Evolutionary conservation across 139 green algal genomes (phyloP).

Genomic region (Coelastrella sp.): DNA sequence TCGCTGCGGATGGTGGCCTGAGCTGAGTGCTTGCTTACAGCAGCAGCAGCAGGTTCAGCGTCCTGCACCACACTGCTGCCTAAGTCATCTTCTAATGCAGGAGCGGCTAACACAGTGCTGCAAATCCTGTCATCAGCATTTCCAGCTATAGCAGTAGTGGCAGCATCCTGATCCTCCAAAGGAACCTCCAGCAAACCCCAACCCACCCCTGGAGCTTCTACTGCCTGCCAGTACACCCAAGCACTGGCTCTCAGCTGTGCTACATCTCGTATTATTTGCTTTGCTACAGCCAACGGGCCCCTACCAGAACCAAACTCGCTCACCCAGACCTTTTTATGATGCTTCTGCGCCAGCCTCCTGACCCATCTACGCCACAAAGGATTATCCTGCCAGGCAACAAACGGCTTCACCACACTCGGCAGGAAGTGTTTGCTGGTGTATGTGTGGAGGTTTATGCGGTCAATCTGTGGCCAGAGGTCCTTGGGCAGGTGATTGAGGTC

Average conservation of each 20-base stretch:
- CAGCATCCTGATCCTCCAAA: neutral
- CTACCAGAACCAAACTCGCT: slow-evolving; percentile 26
- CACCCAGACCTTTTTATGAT: neutral
- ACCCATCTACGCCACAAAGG: neutral
- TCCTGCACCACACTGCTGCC: too few relatives aligned
- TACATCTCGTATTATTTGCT: slow-evolving; percentile 25
- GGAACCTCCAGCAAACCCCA: slow-evolving; percentile 29
- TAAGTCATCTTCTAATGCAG: too few relatives aligned
- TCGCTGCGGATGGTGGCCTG: neutral
- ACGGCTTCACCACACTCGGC: neutral
- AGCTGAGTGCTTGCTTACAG: too few relatives aligned
- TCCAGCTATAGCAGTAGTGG: neutral
- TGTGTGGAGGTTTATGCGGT: slow-evolving; percentile 27
- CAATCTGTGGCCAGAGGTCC: neutral
- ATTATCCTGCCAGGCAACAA: slow-evolving; percentile 14
- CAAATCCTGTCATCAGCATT: neutral
- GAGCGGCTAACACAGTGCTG: neutral
- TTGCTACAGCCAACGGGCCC: neutral
- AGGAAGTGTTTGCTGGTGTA: slow-evolving; percentile 36
- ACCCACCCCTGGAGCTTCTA: neutral
- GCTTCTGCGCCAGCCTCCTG: neutral
- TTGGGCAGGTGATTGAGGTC: neutral
- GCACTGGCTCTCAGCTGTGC: neutral
- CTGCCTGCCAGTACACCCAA: slow-evolving; percentile 45
- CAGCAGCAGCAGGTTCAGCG: too few relatives aligned